Base-by-base conservation (phyloP, 1,139 yeast genomes). In the Candida sp. region DNA sequence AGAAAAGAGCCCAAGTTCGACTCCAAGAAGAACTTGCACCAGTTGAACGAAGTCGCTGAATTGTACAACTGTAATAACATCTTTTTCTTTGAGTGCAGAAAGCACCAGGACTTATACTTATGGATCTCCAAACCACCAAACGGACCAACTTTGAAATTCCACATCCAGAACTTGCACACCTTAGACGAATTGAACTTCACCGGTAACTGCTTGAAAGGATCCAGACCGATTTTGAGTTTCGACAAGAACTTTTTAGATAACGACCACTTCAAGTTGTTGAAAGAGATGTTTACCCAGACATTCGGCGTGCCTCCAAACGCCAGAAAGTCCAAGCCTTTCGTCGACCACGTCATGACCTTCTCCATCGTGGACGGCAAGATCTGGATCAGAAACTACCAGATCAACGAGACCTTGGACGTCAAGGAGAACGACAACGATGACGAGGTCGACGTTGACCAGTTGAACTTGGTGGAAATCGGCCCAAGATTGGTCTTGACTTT, bases 41-140 rank as follows among this genome's bases (percentile, higher is more conserved):
- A 91, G 69, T 80, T 94, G 58, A 94, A 94, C 65, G 99, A 94
- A 73, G 90, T 93, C 57, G 98, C 99, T 3, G 99, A 96, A 67
- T 79, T 96, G 58, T 92, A 94, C 81, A 94, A 94, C 79, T 96
- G 99, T 81, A 96, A 94, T 75, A 94, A 94, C 68, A 84, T 96
- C 60, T 78, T 92, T 70, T 94, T 90, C 69, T 96, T 96, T 66
- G 99, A 94, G 72, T 93, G 97, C 53, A 86, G 98, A 76, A 94
- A 96, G 74, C 98, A 94, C 72, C 90, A 87, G 71, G 99, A 94
- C 74, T 83, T 94, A 66, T 94, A 96, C 70, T 72, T 94, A 69
- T 94, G 98, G 98, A 72, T 94, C 59, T 83, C 97, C 40, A 93
- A 94, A 73, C 96, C 98, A 28, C 99, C 99, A 46, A 94, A 94